Evolutionary conservation across 2,329 filamentous ascomycete species (phyloP), one percentile per base, ranked within the genome.

Genomic region (Paraphoma chrysanthemicola): DNA sequence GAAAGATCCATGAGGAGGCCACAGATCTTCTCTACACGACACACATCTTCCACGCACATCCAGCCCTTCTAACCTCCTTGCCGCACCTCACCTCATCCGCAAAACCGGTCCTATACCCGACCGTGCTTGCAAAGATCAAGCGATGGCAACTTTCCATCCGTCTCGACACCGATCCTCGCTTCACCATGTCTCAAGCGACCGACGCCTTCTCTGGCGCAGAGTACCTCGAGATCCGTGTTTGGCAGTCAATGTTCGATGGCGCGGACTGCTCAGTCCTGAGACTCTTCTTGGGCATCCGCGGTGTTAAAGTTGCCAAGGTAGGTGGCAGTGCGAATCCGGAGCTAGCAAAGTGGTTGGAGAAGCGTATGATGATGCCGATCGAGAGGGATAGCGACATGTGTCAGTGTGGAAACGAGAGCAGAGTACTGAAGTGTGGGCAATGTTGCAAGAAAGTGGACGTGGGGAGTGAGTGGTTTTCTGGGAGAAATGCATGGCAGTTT

Each of bases 1-100:
- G 71, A 14, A 75, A 74, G 31, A 73, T 79, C 54, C 60, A 79
- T 64, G 30, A 62, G 16, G 81, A 83, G 73, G 78, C 76, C 0
- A 68, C 67, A 0, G 71, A 76, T 11, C 74, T 84, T 7, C 74
- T 85, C 8, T 85, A 85, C 66, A 75, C 76, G n/a, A 66, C 67
- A 16, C 82, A 84, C 67, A 76, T 75, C 36, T 85, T 85, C 74
- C 71, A 80, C 42, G 82, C 83, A 0, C 81, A 85, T 60, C 69
- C 78, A 0, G 75, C 74, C 4, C 78, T 84, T 1, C 77, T 85
- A 0, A 72, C 78, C 1, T 64, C 71, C 0, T 62, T 83, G 0
- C 82, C 83, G 1, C 78, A 79, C 51, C 74, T 83, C 30, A 74
- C 63, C 29, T 59, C 64, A 33, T 61, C 73, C 6, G 48, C 73